Conservation (phyloP, 2,329 filamentous ascomycete genomes). For the Neonectria ditissima region DNA sequence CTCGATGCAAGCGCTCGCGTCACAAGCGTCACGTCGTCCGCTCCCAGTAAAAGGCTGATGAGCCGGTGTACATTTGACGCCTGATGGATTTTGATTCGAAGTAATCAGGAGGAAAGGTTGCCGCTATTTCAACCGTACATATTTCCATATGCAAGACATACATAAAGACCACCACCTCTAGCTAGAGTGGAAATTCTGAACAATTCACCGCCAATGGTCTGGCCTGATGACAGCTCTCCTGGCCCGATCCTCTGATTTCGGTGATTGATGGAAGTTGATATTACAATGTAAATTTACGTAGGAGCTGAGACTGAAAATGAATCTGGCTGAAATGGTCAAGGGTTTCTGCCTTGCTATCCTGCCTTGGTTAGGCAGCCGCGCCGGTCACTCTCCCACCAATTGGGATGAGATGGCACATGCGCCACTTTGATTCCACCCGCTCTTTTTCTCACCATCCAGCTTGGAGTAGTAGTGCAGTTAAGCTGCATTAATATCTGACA, state of each 20-base stretch:
- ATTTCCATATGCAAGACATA: neutral
- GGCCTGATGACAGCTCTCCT: too few species aligned
- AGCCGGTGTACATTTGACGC: neutral
- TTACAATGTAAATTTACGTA: too few species aligned
- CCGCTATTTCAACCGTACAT: constrained; percentile 5
- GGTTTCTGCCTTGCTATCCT: too few species aligned
- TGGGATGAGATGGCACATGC: neutral
- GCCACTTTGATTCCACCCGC: too few species aligned
- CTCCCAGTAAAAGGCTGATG: neutral
- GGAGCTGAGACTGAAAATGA: neutral
- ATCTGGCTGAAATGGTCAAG: too few species aligned
- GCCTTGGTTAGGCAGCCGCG: neutral
- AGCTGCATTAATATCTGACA: neutral
- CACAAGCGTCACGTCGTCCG: neutral
- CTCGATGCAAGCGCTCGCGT: constrained; percentile 17
- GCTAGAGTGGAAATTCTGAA: neutral
- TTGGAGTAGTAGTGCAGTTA: neutral
- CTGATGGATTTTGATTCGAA: neutral
- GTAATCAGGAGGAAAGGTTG: neutral
- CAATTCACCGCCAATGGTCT: neutral
- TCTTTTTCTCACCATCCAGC: neutral
- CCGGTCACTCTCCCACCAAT: neutral
- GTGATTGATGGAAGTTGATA: too few species aligned
- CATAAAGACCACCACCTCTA: neutral
- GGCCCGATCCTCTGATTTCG: too few species aligned